Evolutionary conservation across 2,329 filamentous ascomycete genomes (phyloP).

Genomic region (Fusarium sp.): DNA sequence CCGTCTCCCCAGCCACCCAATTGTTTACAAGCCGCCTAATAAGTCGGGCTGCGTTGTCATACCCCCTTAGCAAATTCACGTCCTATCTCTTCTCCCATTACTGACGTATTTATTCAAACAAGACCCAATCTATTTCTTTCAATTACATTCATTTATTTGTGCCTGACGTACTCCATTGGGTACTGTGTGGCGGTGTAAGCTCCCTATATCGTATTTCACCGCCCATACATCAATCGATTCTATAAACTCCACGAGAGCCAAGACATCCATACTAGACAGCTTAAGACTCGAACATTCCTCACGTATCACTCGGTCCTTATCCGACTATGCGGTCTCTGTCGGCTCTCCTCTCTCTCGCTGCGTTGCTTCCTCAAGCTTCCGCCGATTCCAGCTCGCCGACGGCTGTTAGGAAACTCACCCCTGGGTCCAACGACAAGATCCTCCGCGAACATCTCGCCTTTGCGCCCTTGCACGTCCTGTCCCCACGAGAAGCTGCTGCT

Average conservation of each 20-base stretch:
- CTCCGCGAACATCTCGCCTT: slow-evolving; percentile 76
- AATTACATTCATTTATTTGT: neutral
- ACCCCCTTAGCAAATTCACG: slow-evolving; percentile 30
- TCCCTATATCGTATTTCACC: slow-evolving; percentile 21
- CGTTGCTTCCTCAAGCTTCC: slow-evolving; percentile 59
- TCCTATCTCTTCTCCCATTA: slow-evolving; percentile 8
- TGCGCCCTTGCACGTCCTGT: slow-evolving; percentile 48
- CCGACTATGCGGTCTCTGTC: slow-evolving; percentile 58
- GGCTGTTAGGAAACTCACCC: slow-evolving; percentile 80
- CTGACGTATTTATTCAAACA: slow-evolving; percentile 12
- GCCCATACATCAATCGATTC: slow-evolving; percentile 11
- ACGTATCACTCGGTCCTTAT: neutral
- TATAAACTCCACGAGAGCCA: slow-evolving; percentile 1
- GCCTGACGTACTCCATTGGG: slow-evolving; percentile 14
- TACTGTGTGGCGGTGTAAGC: slow-evolving; percentile 32
- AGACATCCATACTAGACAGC: slow-evolving; percentile 2
- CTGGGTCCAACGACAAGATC: slow-evolving; percentile 81
- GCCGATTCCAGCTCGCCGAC: slow-evolving; percentile 63
- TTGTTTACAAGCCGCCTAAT: slow-evolving; percentile 42
- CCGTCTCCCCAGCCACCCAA: slow-evolving; percentile 48
- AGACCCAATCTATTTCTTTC: neutral
- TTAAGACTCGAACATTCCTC: slow-evolving; percentile 1
- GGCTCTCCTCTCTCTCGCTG: slow-evolving; percentile 61
- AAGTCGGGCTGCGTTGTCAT: slow-evolving; percentile 34
- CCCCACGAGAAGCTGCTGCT: slow-evolving; percentile 50